These are phyloP conservation scores for Arachis hypogaea DNA, from an alignment of 306 rosid genomes.

Conservation along the genomic window DNA sequence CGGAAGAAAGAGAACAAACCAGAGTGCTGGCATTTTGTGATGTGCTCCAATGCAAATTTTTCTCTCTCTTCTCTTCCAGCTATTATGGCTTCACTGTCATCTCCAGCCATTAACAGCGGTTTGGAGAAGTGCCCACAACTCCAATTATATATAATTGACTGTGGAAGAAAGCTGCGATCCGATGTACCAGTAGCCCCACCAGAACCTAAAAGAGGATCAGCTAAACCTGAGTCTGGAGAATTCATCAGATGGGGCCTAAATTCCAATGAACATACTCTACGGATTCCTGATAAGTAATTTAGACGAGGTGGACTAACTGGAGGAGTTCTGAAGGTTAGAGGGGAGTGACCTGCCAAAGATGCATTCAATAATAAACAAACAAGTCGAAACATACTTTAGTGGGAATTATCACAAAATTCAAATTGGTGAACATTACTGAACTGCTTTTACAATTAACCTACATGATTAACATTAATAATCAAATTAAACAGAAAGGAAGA, in stretches of 20 bases:
- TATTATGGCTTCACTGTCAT: constrained; percentile 68
- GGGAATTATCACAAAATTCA: constrained; percentile 4
- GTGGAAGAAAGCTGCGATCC: constrained; percentile 91
- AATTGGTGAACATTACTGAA: constrained; percentile 17
- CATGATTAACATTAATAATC: not conserved
- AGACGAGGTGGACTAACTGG: constrained; percentile 98
- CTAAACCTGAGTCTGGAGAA: constrained; percentile 91
- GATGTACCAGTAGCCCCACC: constrained; percentile 62
- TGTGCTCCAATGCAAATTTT: constrained; percentile 84
- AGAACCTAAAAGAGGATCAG: constrained; percentile 90
- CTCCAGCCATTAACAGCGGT: constrained; percentile 77
- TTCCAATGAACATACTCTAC: constrained; percentile 93
- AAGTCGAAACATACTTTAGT: constrained; percentile 4
- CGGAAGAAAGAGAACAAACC: constrained; percentile 47
- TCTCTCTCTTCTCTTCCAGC: constrained; percentile 95
- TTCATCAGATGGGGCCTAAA: constrained; percentile 87
- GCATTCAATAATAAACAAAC: not conserved
- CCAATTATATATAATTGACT: constrained; percentile 91
- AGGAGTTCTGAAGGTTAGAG: constrained; percentile 94
- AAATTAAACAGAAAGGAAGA: constrained; percentile 19
- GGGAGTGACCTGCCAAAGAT: constrained; percentile 72
- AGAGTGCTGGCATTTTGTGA: constrained; percentile 89
- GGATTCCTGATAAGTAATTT: constrained; percentile 83
- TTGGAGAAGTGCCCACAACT: constrained; percentile 96
- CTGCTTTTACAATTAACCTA: constrained; percentile 12